Evolutionary conservation across 441 rosid genomes (phyloP).

Genomic region (Francoa sonchifolia): DNA sequence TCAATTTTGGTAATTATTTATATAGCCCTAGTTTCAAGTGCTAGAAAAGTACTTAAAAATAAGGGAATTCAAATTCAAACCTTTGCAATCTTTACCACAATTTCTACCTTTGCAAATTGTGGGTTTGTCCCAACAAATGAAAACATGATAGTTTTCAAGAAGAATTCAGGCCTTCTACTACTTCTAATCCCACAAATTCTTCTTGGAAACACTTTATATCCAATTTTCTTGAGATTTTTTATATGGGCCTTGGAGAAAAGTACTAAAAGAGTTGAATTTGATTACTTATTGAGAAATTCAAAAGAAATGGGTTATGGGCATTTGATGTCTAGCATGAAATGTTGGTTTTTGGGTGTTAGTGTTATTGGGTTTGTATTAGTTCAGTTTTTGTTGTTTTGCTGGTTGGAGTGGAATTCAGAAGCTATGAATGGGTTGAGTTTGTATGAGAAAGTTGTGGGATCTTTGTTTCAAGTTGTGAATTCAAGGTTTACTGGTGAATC

Average conservation of each 20-base stretch:
- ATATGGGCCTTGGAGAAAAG: conserved; percentile 29
- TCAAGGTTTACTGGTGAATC: conserved; percentile 45
- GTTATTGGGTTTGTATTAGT: conserved; percentile 19
- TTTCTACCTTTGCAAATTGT: conserved; percentile 28
- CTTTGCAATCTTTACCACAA: conserved; percentile 15
- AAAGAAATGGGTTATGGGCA: conserved; percentile 31
- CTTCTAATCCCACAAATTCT: conserved; percentile 37
- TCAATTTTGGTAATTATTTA: conserved; percentile 2
- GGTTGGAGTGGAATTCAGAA: conserved; percentile 11
- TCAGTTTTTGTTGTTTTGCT: conserved; percentile 7
- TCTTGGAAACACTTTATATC: conserved; percentile 45
- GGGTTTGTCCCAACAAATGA: conserved; percentile 40
- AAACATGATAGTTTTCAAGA: conserved; percentile 29
- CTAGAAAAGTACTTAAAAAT: conserved; percentile 9
- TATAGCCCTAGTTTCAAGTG: conserved; percentile 11
- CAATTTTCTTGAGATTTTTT: conserved; percentile 24
- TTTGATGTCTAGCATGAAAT: conserved; percentile 21
- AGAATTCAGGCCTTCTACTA: conserved; percentile 38
- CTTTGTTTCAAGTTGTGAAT: conserved; percentile 32
- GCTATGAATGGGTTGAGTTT: conserved; percentile 2
- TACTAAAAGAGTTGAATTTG: conserved; percentile 18
- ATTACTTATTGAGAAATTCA: conserved; percentile 25
- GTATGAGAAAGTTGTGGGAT: conserved; percentile 25
- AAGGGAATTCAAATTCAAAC: conserved; percentile 12
- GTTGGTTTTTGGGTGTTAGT: conserved; percentile 20